Evolutionary conservation across 2,329 filamentous ascomycete genomes (phyloP), one percentile per base, ranked within the genome.

Genomic region (Cladosporium colombiae): DNA sequence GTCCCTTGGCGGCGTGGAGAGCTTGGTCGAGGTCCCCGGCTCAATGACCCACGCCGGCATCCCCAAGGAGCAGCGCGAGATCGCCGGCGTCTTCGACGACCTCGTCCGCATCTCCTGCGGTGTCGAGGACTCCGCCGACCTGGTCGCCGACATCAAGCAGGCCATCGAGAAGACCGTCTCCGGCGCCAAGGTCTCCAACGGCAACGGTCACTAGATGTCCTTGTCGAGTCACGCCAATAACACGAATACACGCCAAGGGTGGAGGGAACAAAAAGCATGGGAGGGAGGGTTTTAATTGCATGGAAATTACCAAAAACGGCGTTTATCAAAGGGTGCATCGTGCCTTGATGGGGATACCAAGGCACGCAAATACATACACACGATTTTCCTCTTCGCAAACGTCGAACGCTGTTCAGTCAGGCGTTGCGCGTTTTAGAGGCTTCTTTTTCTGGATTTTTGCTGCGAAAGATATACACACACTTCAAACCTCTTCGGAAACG

Each of bases 11-110:
- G 95, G 94, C 64, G 90, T 99, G 57, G 95, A 99, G 86, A 91
- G 87, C 74, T 84, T 99, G 68, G 89, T 93, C 72, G 95, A 99
- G 81, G 87, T 99, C 2, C 95, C 95, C 25, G 91, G 91, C 73
- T 91, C 89, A 80, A 99, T 99, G 95, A 99, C 95, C 21, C 95
- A 99, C 79, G 91, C 93, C 27, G 95, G 94, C 66, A 99, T 99
- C 70, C 95, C 95, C 59, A 88, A 86, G 77, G 93, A 93, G 68
- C 88, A 96, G 83, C 86, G 95, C 66, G 95, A 99, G 84, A 90
- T 89, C 3, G 93, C 95, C 0, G 95, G 95, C 68, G 93, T 99
- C 35, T 98, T 89, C 75, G 95, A 99, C 76, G 95, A 99, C 78
- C 85, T 99, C 8, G 91, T 99, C 33, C 87, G 95, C 70, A 84